Base-by-base conservation (phyloP, 2,329 filamentous ascomycete species). In the Curvularia sp. region DNA sequence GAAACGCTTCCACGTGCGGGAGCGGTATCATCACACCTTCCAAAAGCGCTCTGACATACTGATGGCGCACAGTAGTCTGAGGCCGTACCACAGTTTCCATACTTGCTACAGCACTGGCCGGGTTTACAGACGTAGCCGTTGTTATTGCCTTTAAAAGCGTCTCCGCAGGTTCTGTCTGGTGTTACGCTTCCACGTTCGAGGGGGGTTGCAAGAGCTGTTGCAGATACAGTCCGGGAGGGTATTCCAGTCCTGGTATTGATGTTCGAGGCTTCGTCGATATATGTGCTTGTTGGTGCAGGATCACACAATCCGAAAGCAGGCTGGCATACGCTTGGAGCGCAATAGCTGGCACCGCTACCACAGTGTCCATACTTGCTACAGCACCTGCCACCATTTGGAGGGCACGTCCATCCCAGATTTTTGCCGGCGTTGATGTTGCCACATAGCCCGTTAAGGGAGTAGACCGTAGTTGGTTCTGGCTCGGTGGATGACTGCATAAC, bases 331-430 rank as follows among this genome's bases (percentile, higher is more conserved):
- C 13, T 48, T 7, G 55, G 42, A 46, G 55, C 55, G 38, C 49
- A 58, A 44, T 58, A 59, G 18, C 47, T 41, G 22, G 20, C 22
- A 18, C 38, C 50, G 9, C 52, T 53, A 4, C 58, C 58, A 35
- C 54, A 61, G 28, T 53, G 53, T 7, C 58, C 54, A 15, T 57
- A 57, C 46, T 55, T 60, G 49, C 53, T 57, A 47, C 57, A 59
- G 33, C 58, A 60, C 31, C 53, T 48, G 31, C 58, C 50, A 38
- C 58, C 44, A 33, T 52, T 55, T 12, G 57, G 47, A 28, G 58
- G 58, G 30, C 58, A 60, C 0, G 54, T 60, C 53, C 54, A 60
- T 26, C 58, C 58, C 12, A 57, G 30, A 12, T 60, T 60, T 3
- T 44, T 46, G 44, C 58, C 58, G 18, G 58, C 58, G 39, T 50